phyloP scores from a whole-genome alignment of 169 alveolate species.

The Fabrea salina region DNA sequence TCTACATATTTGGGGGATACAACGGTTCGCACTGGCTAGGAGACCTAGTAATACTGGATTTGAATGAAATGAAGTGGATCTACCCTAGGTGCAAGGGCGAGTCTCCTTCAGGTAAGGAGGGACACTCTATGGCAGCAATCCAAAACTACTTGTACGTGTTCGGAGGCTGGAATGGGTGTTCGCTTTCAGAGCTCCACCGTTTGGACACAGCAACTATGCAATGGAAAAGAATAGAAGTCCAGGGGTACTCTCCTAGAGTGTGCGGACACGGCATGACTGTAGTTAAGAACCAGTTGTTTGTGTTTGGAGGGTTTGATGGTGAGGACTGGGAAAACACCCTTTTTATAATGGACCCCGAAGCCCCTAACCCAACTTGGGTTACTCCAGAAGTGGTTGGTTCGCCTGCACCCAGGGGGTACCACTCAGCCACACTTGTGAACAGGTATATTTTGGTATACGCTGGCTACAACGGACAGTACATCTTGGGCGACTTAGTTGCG shows the following conservation, averaged over 20 bases:
- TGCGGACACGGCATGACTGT: conserved; percentile 26
- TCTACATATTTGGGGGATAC: conserved; percentile 21
- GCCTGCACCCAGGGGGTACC: conserved; percentile 30
- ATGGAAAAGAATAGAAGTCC: background rate
- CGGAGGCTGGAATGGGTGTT: conserved; percentile 22
- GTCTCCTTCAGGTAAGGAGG: conserved; percentile 7
- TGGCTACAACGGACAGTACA: conserved; percentile 10
- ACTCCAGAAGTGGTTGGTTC: background rate
- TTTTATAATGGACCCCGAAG: background rate
- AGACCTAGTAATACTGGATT: conserved; percentile 14
- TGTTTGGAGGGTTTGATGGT: conserved; percentile 29
- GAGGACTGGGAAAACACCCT: background rate
- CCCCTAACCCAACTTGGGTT: background rate
- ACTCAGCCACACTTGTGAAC: conserved; percentile 6
- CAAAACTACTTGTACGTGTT: background rate
- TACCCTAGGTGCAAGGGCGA: background rate
- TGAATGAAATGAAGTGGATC: background rate
- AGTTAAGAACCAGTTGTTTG: background rate
- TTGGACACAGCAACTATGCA: background rate
- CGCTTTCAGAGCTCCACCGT: background rate
- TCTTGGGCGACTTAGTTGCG: conserved; percentile 9
- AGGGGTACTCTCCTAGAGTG: background rate
- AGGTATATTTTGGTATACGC: conserved; percentile 9
- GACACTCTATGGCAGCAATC: background rate
- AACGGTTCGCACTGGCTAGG: background rate